phyloP scores from a whole-genome alignment of 225 moss, liverwort and hornwort species.

The Bryum argenteum region DNA sequence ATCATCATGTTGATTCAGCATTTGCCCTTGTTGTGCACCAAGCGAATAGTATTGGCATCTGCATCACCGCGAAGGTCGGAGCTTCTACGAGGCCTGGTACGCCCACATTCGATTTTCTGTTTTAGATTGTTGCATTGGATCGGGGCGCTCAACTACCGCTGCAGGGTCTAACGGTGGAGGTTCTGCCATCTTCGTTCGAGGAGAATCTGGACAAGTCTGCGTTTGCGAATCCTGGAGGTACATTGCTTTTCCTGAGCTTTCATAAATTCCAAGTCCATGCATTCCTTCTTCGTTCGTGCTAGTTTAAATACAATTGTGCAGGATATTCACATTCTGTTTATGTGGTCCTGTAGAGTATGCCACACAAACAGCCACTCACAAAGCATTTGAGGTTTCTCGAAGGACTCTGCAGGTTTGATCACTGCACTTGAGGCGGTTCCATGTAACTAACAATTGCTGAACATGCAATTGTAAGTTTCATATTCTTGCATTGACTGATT shows the following conservation, averaged over 20 bases:
- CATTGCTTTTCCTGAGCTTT: background rate
- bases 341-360: slow-evolving; percentile 73
- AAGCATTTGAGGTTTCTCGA: slow-evolving; percentile 77
- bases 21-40: slow-evolving; percentile 78
- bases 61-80: slow-evolving; percentile 94
- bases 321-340: background rate
- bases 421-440: background rate
- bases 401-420: slow-evolving; percentile 46
- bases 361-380: slow-evolving; percentile 82
- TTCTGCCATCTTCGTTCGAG: slow-evolving; percentile 89
- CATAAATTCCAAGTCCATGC: too few relatives aligned
- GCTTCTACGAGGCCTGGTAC: slow-evolving; percentile 85
- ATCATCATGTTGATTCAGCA: slow-evolving; percentile 91
- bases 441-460: too few relatives aligned
- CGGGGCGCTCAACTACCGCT: background rate
- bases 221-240: slow-evolving; percentile 91
- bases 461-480: too few relatives aligned
- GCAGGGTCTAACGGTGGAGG: slow-evolving; percentile 79
- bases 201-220: slow-evolving; percentile 81
- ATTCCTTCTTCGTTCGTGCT: too few relatives aligned
- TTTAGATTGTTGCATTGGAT: background rate
- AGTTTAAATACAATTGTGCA: background rate
- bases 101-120: background rate
- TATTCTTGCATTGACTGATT: slow-evolving; percentile 15
- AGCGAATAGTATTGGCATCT: slow-evolving; percentile 90